Percentiles rank a stretch among this genome's conserved stretches.
Evolutionary conservation across 441 rosid genomes (phyloP).

Genomic region (Raphanus hybrid): DNA sequence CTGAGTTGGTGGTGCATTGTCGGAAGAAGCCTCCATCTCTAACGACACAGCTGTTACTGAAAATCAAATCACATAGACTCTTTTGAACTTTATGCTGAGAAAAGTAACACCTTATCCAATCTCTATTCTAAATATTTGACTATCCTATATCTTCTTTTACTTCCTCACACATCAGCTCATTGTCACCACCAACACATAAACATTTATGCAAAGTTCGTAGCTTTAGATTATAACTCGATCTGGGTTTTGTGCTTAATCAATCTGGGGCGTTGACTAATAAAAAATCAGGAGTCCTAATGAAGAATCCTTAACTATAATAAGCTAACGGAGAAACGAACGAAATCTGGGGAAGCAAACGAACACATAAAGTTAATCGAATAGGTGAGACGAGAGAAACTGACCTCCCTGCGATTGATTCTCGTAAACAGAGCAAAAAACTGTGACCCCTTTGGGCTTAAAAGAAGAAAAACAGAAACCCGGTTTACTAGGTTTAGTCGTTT

Average conservation of each 20-base stretch:
- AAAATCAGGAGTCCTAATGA: not conserved
- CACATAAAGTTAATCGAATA: not conserved
- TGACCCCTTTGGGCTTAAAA: not conserved
- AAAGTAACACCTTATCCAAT: not conserved
- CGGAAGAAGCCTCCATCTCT: not conserved
- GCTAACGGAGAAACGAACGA: not conserved
- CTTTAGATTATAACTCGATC: not conserved
- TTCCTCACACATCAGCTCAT: not conserved
- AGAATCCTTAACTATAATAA: not conserved
- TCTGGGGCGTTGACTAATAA: slow-evolving; percentile 9
- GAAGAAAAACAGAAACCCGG: not conserved
- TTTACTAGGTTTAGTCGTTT: not conserved
- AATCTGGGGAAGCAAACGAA: not conserved
- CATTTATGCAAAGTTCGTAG: not conserved
- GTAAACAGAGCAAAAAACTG: not conserved
- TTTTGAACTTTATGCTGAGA: not conserved
- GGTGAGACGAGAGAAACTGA: not conserved
- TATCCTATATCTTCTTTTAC: not conserved
- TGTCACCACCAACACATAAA: not conserved
- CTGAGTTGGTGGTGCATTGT: not conserved
- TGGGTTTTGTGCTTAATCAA: slow-evolving; percentile 3
- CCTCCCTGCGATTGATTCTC: slow-evolving; percentile 7
- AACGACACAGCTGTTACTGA: not conserved
- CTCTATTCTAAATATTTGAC: not conserved
- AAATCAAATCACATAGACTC: not conserved